Conservation (phyloP, 208 protist genomes). For the Kentomonas sorsogonicus region DNA sequence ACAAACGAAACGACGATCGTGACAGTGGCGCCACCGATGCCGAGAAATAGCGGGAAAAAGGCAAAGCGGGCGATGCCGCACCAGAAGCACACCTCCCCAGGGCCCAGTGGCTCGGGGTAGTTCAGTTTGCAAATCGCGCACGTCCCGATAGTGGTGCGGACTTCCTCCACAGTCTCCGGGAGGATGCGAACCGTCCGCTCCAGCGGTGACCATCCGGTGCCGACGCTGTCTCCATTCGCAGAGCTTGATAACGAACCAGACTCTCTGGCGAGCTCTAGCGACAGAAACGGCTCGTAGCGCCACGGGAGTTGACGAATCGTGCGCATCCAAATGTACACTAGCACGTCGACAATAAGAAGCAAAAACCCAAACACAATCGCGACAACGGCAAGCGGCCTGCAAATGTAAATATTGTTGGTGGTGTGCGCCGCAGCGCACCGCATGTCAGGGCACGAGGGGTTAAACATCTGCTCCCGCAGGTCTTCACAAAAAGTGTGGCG, state of each 20-base stretch:
- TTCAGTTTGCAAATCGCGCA: slow-evolving; percentile 52
- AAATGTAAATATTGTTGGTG: slow-evolving; percentile 74
- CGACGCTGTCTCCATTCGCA: background rate
- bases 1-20: slow-evolving; percentile 33
- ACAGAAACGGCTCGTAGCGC: slow-evolving; percentile 47
- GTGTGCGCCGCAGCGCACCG: slow-evolving; percentile 30
- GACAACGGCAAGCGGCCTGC: slow-evolving; percentile 25
- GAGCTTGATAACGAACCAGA: background rate
- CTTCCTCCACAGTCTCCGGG: background rate
- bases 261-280: background rate
- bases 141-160: slow-evolving; percentile 12
- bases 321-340: slow-evolving; percentile 34
- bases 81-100: slow-evolving; percentile 60
- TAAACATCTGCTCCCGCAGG: slow-evolving; percentile 27
- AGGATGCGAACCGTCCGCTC: background rate
- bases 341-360: slow-evolving; percentile 24
- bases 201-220: background rate
- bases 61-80: slow-evolving; percentile 43
- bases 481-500: slow-evolving; percentile 25
- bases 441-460: slow-evolving; percentile 47
- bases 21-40: slow-evolving; percentile 18
- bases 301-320: slow-evolving; percentile 50
- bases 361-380: slow-evolving; percentile 30
- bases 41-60: slow-evolving; percentile 41
- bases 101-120: slow-evolving; percentile 26